phyloP scores from a whole-genome alignment of 306 rosid genomes.

The Malus asiatica region DNA sequence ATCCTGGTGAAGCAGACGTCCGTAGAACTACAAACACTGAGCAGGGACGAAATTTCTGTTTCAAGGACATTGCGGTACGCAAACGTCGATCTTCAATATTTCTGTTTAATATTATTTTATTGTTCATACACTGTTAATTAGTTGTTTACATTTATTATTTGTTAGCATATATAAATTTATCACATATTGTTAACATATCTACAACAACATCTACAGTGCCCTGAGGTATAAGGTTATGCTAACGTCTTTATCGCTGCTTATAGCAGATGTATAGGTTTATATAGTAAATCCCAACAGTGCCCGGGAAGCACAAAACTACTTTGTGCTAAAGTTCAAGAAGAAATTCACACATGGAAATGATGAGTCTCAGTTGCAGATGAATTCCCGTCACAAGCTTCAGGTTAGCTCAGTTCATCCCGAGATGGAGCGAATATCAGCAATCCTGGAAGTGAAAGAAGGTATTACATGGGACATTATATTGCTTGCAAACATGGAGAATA shows the following conservation, averaged over 20 bases:
- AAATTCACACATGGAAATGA: background rate
- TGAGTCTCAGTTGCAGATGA: background rate
- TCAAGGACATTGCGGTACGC: no score
- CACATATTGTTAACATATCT: no score
- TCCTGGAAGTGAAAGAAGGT: background rate
- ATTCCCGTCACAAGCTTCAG: background rate
- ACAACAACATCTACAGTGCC: no score
- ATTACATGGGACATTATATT: background rate
- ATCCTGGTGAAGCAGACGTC: no score
- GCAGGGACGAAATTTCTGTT: no score
- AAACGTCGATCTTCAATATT: no score
- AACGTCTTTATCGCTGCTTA: background rate
- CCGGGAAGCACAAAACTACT: background rate
- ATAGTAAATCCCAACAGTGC: background rate
- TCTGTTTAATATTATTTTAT: no score
- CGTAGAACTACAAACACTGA: no score
- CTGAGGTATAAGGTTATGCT: background rate
- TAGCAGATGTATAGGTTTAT: background rate
- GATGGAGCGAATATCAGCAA: background rate
- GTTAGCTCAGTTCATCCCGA: background rate
- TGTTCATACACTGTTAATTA: no score
- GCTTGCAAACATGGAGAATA: background rate
- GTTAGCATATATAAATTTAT: no score
- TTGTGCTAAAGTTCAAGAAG: background rate
- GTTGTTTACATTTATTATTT: no score